Evolutionary conservation across 257 asterid genomes (phyloP).

Genomic region (Paraleonurus japonicus): DNA sequence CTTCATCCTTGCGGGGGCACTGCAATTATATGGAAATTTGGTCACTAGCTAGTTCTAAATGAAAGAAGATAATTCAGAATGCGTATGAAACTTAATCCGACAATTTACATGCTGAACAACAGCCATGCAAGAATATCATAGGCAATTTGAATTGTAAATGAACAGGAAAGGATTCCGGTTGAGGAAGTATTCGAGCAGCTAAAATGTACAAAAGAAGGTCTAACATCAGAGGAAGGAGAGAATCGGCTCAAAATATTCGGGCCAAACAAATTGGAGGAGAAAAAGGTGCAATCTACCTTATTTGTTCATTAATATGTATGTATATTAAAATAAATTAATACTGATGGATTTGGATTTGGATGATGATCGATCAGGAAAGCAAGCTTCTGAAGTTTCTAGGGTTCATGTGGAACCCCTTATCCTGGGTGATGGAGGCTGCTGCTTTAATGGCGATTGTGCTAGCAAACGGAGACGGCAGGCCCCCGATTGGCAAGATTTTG

Average conservation of each 20-base stretch:
- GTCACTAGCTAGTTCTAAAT: no score
- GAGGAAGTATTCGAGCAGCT: slow-evolving; percentile 91
- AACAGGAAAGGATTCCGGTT: slow-evolving; percentile 80
- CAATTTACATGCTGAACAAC: no score
- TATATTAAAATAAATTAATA: neutral
- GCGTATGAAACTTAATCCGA: no score
- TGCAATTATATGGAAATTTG: no score
- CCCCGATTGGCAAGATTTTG: slow-evolving; percentile 93
- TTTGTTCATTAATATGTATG: neutral
- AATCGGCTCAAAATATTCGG: slow-evolving; percentile 78
- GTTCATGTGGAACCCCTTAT: slow-evolving; percentile 96
- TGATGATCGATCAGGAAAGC: slow-evolving; percentile 84
- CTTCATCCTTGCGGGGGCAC: no score
- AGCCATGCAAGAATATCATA: no score
- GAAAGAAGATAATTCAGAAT: no score
- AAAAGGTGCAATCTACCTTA: slow-evolving; percentile 43
- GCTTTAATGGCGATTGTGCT: slow-evolving; percentile 87
- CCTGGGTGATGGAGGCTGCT: slow-evolving; percentile 98
- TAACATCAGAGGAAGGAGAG: slow-evolving; percentile 66
- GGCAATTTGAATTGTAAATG: slow-evolving; percentile 14
- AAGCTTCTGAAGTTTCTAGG: slow-evolving; percentile 81
- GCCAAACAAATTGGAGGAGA: slow-evolving; percentile 89
- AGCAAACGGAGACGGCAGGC: slow-evolving; percentile 71
- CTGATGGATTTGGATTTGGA: neutral
- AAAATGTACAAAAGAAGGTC: slow-evolving; percentile 77